Percentiles rank a stretch among this genome's conserved stretches.
These are phyloP conservation scores for Globisporangium irregulare DNA, from an alignment of 352 stramenopile species.

Conservation along the genomic window DNA sequence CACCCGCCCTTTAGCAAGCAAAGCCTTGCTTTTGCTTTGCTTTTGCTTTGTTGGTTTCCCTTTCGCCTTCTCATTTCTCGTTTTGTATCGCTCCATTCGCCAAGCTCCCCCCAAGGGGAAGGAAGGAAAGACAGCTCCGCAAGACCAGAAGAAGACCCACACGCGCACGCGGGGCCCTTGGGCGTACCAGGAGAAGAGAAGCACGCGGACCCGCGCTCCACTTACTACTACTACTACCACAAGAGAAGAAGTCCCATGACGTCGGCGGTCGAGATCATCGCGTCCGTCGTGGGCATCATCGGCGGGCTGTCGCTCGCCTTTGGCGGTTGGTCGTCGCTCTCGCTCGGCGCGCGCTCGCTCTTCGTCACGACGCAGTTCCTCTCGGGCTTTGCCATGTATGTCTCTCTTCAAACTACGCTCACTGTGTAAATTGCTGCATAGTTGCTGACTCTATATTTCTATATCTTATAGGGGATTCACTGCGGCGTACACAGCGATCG, in stretches of 20 bases:
- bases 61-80: constrained; percentile 42
- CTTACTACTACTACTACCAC: not conserved
- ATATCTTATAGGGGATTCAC: constrained; percentile 53
- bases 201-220: not conserved
- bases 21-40: not conserved
- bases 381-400: constrained; percentile 82
- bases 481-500: constrained; percentile 63
- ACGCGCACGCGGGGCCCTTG: not conserved
- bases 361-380: constrained; percentile 82
- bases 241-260: constrained; percentile 10
- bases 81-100: constrained; percentile 39
- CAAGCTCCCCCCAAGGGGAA: constrained; percentile 6
- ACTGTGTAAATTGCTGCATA: not conserved
- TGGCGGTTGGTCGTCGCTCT: constrained; percentile 83
- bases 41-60: constrained; percentile 5
- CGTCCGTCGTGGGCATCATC: constrained; percentile 72
- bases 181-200: constrained; percentile 2
- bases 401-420: constrained; percentile 1
- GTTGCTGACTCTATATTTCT: constrained; percentile 10
- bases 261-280: constrained; percentile 60
- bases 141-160: not conserved
- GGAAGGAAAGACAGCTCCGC: not conserved
- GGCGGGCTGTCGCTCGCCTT: constrained; percentile 84
- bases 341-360: constrained; percentile 78
- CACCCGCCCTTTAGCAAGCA: too few relatives aligned